phyloP scores from a whole-genome alignment of 192 early-diverging fungal genomes.

The Podila horticola region DNA sequence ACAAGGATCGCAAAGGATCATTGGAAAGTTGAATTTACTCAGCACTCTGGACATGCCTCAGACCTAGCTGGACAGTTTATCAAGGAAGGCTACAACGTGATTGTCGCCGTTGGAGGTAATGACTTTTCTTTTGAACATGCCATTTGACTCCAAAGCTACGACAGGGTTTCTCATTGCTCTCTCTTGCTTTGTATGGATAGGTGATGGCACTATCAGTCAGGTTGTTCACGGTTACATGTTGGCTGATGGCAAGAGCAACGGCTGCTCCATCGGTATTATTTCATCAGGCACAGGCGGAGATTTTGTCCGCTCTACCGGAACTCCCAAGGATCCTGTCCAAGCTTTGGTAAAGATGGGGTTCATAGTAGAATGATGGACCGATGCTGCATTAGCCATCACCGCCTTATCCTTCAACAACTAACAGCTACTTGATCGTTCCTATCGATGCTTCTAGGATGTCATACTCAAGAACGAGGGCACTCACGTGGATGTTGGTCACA shows the following conservation, averaged over 20 bases:
- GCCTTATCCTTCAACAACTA: not conserved
- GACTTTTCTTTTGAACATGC: not conserved
- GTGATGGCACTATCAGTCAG: conserved; percentile 47
- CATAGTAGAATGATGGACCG: no score
- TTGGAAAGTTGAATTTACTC: conserved; percentile 48
- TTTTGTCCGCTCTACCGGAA: conserved; percentile 36
- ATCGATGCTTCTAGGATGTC: conserved; percentile 12
- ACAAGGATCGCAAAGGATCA: not conserved
- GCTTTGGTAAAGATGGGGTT: conserved; percentile 17
- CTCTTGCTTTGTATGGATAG: not conserved
- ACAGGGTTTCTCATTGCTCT: no score
- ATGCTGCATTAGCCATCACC: not conserved
- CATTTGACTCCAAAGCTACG: no score
- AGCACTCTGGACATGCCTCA: conserved; percentile 44
- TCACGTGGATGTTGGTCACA: conserved; percentile 30
- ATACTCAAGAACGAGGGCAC: conserved; percentile 22
- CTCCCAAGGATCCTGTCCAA: conserved; percentile 31
- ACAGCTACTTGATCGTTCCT: not conserved
- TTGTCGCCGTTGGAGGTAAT: conserved; percentile 45
- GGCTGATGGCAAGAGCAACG: conserved; percentile 17
- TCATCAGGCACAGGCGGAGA: conserved; percentile 44
- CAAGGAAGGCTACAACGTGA: conserved; percentile 19
- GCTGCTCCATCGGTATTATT: conserved; percentile 32
- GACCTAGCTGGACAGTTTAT: conserved; percentile 34
- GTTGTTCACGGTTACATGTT: conserved; percentile 48